Evolutionary conservation across 345 rosid species (phyloP).

Genomic region (Geranium brycei): DNA sequence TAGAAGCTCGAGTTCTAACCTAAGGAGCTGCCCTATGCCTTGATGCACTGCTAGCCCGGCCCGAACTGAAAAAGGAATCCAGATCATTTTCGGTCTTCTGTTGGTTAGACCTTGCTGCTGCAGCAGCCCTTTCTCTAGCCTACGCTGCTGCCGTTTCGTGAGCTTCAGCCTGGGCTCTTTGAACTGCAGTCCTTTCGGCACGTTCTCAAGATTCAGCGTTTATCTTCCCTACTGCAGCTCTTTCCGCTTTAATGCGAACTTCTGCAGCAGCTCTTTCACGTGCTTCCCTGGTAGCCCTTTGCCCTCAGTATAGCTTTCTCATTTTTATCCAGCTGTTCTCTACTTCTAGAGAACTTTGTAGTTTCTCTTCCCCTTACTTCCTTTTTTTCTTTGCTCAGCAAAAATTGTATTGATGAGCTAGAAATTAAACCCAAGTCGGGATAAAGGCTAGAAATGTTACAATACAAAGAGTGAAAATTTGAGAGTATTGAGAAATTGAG

Average conservation of each 20-base stretch:
- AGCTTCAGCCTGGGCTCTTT: conserved; percentile 17
- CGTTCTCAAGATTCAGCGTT: conserved; percentile 20
- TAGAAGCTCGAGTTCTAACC: conserved; percentile 10
- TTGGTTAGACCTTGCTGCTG: conserved; percentile 16
- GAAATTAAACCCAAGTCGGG: too few relatives aligned
- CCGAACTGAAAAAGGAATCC: conserved; percentile 23
- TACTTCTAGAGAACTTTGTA: conserved; percentile 26
- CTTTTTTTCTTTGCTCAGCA: background rate
- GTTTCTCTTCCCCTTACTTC: conserved; percentile 26
- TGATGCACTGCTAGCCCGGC: conserved; percentile 19
- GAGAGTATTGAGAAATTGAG: too few relatives aligned
- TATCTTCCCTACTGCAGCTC: conserved; percentile 26
- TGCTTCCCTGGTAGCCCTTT: conserved; percentile 41
- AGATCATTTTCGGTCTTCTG: conserved; percentile 22
- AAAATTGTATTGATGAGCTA: too few relatives aligned
- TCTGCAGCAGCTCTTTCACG: conserved; percentile 38
- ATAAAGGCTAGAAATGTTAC: too few relatives aligned
- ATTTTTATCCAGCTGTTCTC: conserved; percentile 19
- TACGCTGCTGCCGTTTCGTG: conserved; percentile 13
- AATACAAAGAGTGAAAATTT: too few relatives aligned
- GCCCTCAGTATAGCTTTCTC: conserved; percentile 19
- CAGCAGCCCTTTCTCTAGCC: conserved; percentile 18
- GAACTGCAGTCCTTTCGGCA: conserved; percentile 21
- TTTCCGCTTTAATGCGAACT: conserved; percentile 20
- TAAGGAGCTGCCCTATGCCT: conserved; percentile 18